These are phyloP conservation scores for Hypoxylon sp. DNA, from an alignment of 2,329 filamentous ascomycete genomes.

Conservation along the genomic window DNA sequence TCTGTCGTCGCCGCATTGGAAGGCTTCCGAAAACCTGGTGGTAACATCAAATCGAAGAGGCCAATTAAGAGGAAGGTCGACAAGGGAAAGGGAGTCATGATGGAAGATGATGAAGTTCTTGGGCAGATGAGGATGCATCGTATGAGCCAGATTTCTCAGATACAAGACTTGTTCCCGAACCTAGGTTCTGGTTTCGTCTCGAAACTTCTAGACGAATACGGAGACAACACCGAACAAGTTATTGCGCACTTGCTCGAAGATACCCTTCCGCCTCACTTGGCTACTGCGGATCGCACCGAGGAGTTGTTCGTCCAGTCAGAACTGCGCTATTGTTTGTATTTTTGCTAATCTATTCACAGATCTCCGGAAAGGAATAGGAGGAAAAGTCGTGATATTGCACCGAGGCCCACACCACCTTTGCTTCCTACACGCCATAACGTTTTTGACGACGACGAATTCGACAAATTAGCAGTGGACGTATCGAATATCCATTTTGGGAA, in stretches of 20 bases:
- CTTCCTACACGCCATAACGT: conserved; percentile 76
- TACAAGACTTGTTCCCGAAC: conserved; percentile 95
- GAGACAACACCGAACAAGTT: conserved; percentile 81
- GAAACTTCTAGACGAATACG: conserved; percentile 82
- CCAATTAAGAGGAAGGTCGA: conserved; percentile 67
- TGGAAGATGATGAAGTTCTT: conserved; percentile 55
- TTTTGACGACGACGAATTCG: conserved; percentile 85
- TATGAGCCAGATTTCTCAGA: conserved; percentile 86
- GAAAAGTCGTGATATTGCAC: conserved; percentile 63
- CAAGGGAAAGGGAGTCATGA: conserved; percentile 72
- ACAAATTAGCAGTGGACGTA: conserved; percentile 74
- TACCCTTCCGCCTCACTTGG: conserved; percentile 77
- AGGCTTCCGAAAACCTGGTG: conserved; percentile 69
- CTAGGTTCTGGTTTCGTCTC: conserved; percentile 86
- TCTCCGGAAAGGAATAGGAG: conserved; percentile 49
- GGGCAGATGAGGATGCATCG: conserved; percentile 78
- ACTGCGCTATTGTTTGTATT: neutral
- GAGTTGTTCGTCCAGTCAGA: conserved; percentile 63
- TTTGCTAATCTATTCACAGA: conserved; percentile 34
- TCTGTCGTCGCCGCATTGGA: conserved; percentile 73
- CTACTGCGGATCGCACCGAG: conserved; percentile 72
- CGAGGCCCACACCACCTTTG: conserved; percentile 70
- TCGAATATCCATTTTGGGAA: conserved; percentile 85
- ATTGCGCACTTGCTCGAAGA: conserved; percentile 86
- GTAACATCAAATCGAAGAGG: conserved; percentile 64